Conservation (phyloP, 225 moss, liverwort and hornwort species). For the Bryoerythrophyllum caledonicum region DNA sequence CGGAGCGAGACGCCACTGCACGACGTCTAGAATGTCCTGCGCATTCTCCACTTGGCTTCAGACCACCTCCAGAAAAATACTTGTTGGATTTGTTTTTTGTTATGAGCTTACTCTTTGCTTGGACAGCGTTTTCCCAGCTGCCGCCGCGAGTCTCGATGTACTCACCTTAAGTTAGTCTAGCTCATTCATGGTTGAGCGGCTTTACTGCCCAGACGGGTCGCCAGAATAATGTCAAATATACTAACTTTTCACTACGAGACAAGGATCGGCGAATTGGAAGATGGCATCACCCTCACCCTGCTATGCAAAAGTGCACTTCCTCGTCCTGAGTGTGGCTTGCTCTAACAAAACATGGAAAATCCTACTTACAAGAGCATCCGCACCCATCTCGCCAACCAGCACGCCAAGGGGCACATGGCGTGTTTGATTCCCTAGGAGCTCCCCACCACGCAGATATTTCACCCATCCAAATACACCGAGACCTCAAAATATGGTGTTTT, state of each 20-base stretch:
- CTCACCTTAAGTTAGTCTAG: neutral
- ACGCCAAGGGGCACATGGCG: too few relatives aligned
- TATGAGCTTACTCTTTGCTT: neutral
- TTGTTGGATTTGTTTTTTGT: neutral
- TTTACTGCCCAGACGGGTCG: neutral
- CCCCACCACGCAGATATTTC: too few relatives aligned
- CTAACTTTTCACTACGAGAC: neutral
- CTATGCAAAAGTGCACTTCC: constrained; percentile 1
- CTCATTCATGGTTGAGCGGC: neutral
- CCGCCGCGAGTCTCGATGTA: neutral
- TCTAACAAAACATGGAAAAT: too few relatives aligned
- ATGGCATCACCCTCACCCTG: neutral
- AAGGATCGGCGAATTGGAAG: neutral
- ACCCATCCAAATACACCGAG: too few relatives aligned
- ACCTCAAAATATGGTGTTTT: too few relatives aligned
- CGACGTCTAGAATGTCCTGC: neutral
- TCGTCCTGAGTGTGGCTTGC: too few relatives aligned
- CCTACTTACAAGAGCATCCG: too few relatives aligned
- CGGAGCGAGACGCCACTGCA: neutral
- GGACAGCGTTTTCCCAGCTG: constrained; percentile 31
- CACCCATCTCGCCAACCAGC: too few relatives aligned
- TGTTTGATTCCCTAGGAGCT: too few relatives aligned
- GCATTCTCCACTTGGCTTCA: constrained; percentile 6
- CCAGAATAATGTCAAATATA: too few relatives aligned
- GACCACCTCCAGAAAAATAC: neutral